Conservation (phyloP, 305 asterid species). For the Plantago rigida region DNA sequence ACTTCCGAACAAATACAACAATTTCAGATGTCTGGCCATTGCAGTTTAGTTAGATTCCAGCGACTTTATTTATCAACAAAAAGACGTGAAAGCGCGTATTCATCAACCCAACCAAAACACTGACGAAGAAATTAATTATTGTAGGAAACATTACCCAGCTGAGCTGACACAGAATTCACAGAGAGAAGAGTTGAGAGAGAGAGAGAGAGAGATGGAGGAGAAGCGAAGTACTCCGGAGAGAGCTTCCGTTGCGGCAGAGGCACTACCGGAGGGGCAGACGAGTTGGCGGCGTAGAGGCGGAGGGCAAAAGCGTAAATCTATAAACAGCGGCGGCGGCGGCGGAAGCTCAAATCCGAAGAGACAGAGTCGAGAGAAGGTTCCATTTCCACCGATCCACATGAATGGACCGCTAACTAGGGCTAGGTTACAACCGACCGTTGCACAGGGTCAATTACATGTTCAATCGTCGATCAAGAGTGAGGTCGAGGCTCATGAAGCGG, state of each 20-base stretch:
- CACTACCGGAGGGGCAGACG: constrained; percentile 39
- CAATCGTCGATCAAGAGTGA: constrained; percentile 34
- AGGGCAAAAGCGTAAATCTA: constrained; percentile 65
- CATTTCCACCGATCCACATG: constrained; percentile 74
- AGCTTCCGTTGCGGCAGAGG: constrained; percentile 23
- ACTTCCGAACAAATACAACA: no score
- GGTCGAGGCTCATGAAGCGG: constrained; percentile 41
- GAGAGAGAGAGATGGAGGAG: no score
- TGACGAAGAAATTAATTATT: no score
- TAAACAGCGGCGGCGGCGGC: constrained; percentile 50
- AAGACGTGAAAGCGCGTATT: no score
- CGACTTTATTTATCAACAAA: no score
- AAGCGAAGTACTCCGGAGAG: no score
- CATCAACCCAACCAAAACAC: no score
- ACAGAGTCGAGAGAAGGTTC: constrained; percentile 77
- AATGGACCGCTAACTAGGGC: constrained; percentile 92
- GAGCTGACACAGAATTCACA: no score
- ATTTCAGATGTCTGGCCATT: no score
- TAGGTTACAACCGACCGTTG: constrained; percentile 57
- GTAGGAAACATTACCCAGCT: no score
- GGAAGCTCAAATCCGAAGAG: constrained; percentile 58
- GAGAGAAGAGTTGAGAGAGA: no score
- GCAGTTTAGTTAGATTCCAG: no score
- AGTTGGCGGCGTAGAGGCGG: constrained; percentile 72
- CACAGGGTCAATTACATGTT: constrained; percentile 33